These are phyloP conservation scores for Celoporthe dispersa DNA, from an alignment of 2,329 filamentous ascomycete genomes.

Conservation along the genomic window DNA sequence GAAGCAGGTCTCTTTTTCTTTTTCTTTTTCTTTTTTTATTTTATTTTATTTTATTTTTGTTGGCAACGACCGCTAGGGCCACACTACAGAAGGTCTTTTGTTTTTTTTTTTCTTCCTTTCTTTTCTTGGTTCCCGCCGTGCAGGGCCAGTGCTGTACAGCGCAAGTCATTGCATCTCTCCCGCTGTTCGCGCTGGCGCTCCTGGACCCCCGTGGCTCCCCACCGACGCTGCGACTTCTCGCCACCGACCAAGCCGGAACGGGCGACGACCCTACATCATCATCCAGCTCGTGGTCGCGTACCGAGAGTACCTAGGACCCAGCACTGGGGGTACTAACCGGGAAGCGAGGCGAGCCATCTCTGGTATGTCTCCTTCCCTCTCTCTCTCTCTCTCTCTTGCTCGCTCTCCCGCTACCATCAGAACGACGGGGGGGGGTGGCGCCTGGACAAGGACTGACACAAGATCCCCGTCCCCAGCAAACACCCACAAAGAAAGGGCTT, in stretches of 20 bases:
- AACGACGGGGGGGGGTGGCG: constrained; percentile 4
- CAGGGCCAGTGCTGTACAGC: too few species aligned
- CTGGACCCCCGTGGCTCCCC: constrained; percentile 12
- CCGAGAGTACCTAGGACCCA: constrained; percentile 6
- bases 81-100: not conserved
- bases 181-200: constrained; percentile 28
- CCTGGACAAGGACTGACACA: constrained; percentile 25
- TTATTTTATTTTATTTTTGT: not conserved
- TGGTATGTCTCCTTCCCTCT: constrained; percentile 9
- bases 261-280: constrained; percentile 21
- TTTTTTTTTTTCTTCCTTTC: constrained; percentile 3
- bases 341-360: constrained; percentile 28
- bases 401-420: not conserved
- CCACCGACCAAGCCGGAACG: constrained; percentile 28
- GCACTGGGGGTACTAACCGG: constrained; percentile 23
- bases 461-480: constrained; percentile 25
- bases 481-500: constrained; percentile 20
- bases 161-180: constrained; percentile 11
- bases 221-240: constrained; percentile 22
- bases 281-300: constrained; percentile 6
- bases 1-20: not conserved
- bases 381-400: not conserved
- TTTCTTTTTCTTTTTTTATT: not conserved
- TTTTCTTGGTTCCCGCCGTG: constrained; percentile 10
- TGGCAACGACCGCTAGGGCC: constrained; percentile 6